Evolutionary conservation across 78 protist species (phyloP).

Genomic region (Ministeria vibrans): DNA sequence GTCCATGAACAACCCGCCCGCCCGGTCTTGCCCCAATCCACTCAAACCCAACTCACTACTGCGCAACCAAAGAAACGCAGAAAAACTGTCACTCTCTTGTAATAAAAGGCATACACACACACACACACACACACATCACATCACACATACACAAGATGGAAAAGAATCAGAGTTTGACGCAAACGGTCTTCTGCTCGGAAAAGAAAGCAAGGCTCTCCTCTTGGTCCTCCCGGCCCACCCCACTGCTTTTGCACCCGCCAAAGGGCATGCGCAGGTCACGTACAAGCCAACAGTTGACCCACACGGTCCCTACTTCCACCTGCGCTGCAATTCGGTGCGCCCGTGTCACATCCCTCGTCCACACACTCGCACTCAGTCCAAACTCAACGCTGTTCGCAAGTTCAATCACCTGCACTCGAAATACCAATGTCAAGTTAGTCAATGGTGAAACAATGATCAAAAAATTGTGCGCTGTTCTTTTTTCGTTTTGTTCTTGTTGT

Average conservation of each 20-base stretch:
- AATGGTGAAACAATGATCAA: slow-evolving; percentile 79
- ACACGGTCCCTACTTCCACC: slow-evolving; percentile 67
- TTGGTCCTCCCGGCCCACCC: slow-evolving; percentile 88
- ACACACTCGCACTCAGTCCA: slow-evolving; percentile 77
- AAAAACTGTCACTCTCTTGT: too few species aligned
- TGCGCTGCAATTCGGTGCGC: slow-evolving; percentile 56
- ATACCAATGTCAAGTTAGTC: slow-evolving; percentile 32
- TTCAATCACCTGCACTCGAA: slow-evolving; percentile 53
- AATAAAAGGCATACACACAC: too few species aligned
- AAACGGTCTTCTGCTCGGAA: slow-evolving; percentile 70
- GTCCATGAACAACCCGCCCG: too few species aligned
- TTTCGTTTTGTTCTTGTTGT: too few species aligned
- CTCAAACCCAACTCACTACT: too few species aligned
- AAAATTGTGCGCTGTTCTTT: too few species aligned
- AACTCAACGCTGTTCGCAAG: slow-evolving; percentile 65
- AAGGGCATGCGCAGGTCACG: slow-evolving; percentile 60
- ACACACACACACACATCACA: too few species aligned
- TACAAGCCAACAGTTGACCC: slow-evolving; percentile 86
- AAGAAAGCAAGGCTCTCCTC: slow-evolving; percentile 61
- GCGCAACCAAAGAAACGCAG: too few species aligned
- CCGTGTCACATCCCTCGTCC: slow-evolving; percentile 49
- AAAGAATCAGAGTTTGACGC: slow-evolving; percentile 28
- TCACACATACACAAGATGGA: too few species aligned
- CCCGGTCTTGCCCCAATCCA: too few species aligned
- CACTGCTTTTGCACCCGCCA: slow-evolving; percentile 70